phyloP scores from a whole-genome alignment of 2,329 filamentous ascomycete genomes.

The Penicillium griseofulvum region DNA sequence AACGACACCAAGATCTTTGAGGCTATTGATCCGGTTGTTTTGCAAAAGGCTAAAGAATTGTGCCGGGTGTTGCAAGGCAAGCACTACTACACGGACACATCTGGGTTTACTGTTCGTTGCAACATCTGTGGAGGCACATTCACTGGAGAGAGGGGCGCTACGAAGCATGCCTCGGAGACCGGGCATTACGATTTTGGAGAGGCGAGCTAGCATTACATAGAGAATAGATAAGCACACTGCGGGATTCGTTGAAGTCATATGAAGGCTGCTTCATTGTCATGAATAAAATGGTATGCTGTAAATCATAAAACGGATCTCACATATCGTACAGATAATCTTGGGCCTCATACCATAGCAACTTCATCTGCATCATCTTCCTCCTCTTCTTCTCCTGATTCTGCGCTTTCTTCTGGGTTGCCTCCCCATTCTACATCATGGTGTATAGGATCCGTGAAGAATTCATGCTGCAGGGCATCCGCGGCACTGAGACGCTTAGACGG shows the following conservation, averaged over 20 bases:
- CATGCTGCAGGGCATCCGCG: conserved; percentile 44
- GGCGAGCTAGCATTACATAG: conserved; percentile 28
- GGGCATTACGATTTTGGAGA: conserved; percentile 53
- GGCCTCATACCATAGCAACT: conserved; percentile 37
- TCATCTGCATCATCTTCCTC: conserved; percentile 40
- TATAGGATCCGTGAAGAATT: conserved; percentile 45
- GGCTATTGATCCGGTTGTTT: conserved; percentile 52
- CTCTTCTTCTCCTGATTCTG: conserved; percentile 34
- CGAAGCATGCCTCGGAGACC: conserved; percentile 46
- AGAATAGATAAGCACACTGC: neutral
- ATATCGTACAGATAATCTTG: conserved; percentile 21
- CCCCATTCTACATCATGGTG: conserved; percentile 43
- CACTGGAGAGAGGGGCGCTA: conserved; percentile 47
- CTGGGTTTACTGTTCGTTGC: conserved; percentile 74
- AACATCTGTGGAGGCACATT: conserved; percentile 54
- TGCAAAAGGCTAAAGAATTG: conserved; percentile 62
- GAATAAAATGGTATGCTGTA: conserved; percentile 5
- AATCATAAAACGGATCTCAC: conserved; percentile 16
- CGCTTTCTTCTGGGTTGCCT: conserved; percentile 37
- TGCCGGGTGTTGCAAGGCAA: conserved; percentile 65
- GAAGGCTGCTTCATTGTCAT: conserved; percentile 1
- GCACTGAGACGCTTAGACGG: conserved; percentile 43
- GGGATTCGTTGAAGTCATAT: neutral
- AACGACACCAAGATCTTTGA: conserved; percentile 77
- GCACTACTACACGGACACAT: conserved; percentile 87